Evolutionary conservation across 805 yeast genomes (phyloP), one percentile per base, ranked within the genome.

Genomic region (Komagataella pseudopastoris): DNA sequence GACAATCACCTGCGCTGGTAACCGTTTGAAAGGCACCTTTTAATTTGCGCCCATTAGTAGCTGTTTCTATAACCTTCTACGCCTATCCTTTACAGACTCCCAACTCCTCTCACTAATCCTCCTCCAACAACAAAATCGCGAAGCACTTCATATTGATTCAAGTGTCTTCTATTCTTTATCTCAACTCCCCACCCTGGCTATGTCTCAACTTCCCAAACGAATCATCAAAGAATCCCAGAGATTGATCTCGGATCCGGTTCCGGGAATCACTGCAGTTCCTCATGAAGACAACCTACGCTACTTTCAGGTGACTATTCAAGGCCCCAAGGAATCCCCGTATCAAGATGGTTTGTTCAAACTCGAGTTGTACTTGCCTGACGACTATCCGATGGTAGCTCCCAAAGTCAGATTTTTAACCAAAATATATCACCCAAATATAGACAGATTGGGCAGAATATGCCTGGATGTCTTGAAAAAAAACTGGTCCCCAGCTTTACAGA

Each of bases 401-500:
- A 90, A 89, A 64, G 95, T 93, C 51, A 77, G 99, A 53, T 93
- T 93, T 60, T 70, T 93, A 56, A 93, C 99, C 30, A 88, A 83
- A 66, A 90, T 93, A 23, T 93, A 93, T 66, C 99, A 93, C 63
- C 99, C 96, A 46, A 93, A 93, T 66, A 93, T 93, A 58, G 99
- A 93, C 64, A 79, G 93, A 64, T 73, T 93, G 56, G 99, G 99
- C 6, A 76, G 99, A 56, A 91, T 93, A 60, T 93, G 99, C 69
- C 76, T 93, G 50, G 98, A 93, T 64, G 97, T 93, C 46, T 74
- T 93, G 63, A 93, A 91, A 69, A 77, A 87, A 59, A 90, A 91
- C 69, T 93, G 99, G 99, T 86, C 96, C 7, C 98, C 99, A 3
- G 99, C 99, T 0, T 73, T 91, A 54, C 98, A 93, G 65, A 93